These are phyloP conservation scores for Phytophthora cajani DNA, from an alignment of 352 stramenopile species.

Conservation along the genomic window DNA sequence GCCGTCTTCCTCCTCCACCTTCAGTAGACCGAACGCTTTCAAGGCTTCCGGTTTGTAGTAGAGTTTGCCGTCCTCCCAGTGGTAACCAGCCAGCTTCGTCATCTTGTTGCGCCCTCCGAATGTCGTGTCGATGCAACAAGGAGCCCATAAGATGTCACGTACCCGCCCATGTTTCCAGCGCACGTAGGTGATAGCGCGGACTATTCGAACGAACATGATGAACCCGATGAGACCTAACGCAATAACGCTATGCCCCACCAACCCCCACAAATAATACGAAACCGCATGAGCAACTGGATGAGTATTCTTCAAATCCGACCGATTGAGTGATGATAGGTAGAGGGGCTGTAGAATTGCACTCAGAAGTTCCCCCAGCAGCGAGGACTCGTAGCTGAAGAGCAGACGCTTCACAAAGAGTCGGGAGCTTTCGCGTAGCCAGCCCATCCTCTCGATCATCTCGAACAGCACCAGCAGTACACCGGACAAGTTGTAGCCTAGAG, in stretches of 20 bases:
- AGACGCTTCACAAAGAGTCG: constrained; percentile 6
- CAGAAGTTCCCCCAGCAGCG: constrained; percentile 20
- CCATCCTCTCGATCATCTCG: constrained; percentile 26
- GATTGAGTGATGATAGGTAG: constrained; percentile 13
- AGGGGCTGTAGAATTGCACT: constrained; percentile 2
- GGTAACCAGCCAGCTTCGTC: constrained; percentile 18
- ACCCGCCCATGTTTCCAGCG: background rate
- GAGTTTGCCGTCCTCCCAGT: constrained; percentile 6
- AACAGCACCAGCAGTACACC: constrained; percentile 20
- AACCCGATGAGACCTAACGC: background rate
- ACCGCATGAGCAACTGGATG: too few relatives aligned
- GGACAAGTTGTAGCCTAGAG: constrained; percentile 31
- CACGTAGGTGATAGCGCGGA: background rate
- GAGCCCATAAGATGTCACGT: background rate
- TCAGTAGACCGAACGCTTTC: constrained; percentile 20
- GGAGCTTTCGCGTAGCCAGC: background rate
- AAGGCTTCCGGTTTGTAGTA: constrained; percentile 16
- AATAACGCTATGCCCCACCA: constrained; percentile 6
- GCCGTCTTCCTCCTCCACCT: constrained; percentile 12
- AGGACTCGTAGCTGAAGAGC: constrained; percentile 20
- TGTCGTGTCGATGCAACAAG: background rate
- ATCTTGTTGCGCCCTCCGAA: constrained; percentile 9
- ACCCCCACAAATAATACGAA: constrained; percentile 11
- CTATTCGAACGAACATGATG: background rate
- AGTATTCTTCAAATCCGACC: constrained; percentile 2